phyloP scores from a whole-genome alignment of 257 asterid species.

The Nicotiana knightiana region DNA sequence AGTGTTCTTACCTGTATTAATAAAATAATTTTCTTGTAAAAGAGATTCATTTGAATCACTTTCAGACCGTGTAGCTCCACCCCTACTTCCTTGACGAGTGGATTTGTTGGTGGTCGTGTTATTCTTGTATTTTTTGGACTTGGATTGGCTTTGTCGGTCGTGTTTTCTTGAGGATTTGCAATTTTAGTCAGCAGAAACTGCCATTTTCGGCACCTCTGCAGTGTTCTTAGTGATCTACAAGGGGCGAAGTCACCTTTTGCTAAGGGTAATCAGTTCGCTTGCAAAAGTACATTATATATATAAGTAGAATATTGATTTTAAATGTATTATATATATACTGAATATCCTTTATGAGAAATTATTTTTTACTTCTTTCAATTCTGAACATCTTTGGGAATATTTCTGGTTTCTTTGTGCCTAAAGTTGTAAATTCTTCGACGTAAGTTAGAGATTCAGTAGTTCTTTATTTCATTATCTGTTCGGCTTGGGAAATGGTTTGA shows the following conservation, averaged over 20 bases:
- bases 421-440: conserved; percentile 37
- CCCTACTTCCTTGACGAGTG: not conserved
- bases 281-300: too few relatives aligned
- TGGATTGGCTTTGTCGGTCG: too few relatives aligned
- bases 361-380: too few relatives aligned
- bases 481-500: conserved; percentile 48
- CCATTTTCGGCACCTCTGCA: not conserved
- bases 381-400: too few relatives aligned
- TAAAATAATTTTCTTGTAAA: not conserved
- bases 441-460: conserved; percentile 59
- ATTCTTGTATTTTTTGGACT: too few relatives aligned
- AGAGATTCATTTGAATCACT: not conserved
- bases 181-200: not conserved
- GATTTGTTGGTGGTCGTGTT: too few relatives aligned
- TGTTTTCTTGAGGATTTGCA: not conserved
- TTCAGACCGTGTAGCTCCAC: not conserved
- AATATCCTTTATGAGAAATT: too few relatives aligned
- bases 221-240: not conserved
- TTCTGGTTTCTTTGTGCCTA: conserved; percentile 5
- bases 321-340: too few relatives aligned
- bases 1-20: not conserved
- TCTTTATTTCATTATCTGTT: conserved; percentile 65
- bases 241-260: too few relatives aligned
- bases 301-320: too few relatives aligned
- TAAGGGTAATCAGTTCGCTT: too few relatives aligned